These are phyloP conservation scores for Aspergillus sp. DNA, from an alignment of 2,329 filamentous ascomycete genomes.

Conservation along the genomic window DNA sequence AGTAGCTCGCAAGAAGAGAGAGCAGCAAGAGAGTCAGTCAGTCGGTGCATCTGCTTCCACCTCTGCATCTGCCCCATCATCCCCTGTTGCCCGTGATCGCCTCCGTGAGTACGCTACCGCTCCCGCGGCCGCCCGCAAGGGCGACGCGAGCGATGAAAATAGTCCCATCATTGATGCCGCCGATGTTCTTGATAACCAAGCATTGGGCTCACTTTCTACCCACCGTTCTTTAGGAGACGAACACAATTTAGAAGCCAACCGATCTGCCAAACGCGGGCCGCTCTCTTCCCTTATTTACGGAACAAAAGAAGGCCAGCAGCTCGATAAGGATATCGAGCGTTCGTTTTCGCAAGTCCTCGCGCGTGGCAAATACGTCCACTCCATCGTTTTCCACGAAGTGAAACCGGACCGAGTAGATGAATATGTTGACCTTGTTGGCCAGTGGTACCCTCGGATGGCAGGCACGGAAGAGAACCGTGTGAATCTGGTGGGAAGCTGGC, in stretches of 20 bases:
- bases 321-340: slow-evolving; percentile 93
- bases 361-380: slow-evolving; percentile 96
- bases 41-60: slow-evolving; percentile 49
- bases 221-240: slow-evolving; percentile 55
- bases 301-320: slow-evolving; percentile 89
- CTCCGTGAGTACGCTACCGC: slow-evolving; percentile 38
- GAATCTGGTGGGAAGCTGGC: slow-evolving; percentile 95
- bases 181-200: slow-evolving; percentile 42
- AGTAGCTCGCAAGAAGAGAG: slow-evolving; percentile 72
- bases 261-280: slow-evolving; percentile 66
- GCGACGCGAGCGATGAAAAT: slow-evolving; percentile 44
- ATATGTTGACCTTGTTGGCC: slow-evolving; percentile 83
- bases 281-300: slow-evolving; percentile 92
- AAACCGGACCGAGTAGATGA: slow-evolving; percentile 95
- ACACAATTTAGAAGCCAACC: slow-evolving; percentile 59
- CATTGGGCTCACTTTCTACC: slow-evolving; percentile 61
- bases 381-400: slow-evolving; percentile 94
- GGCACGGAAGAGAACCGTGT: slow-evolving; percentile 84
- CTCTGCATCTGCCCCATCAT: slow-evolving; percentile 39
- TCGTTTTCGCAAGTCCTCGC: slow-evolving; percentile 95
- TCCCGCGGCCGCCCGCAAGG: slow-evolving; percentile 47
- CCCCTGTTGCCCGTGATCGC: slow-evolving; percentile 32
- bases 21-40: slow-evolving; percentile 80
- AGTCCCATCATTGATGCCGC: slow-evolving; percentile 41
- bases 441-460: slow-evolving; percentile 91